Evolutionary conservation across 768 basidiomycete species (phyloP).

Genomic region (Filobasidium wieringae): DNA sequence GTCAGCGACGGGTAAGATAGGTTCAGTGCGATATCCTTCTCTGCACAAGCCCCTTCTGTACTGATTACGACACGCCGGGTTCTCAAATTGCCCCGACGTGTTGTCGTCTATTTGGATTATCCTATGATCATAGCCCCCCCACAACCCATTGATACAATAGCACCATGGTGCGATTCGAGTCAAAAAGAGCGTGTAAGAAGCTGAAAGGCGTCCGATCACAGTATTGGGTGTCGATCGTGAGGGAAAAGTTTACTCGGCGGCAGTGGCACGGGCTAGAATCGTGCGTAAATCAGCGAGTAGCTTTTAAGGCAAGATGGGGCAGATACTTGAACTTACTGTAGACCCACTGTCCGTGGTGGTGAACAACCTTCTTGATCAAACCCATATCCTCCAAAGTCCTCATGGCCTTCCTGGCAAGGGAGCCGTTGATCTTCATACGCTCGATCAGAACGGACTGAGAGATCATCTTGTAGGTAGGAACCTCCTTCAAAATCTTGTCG

Average conservation of each 20-base stretch:
- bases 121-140: too few relatives aligned
- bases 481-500: conserved; percentile 77
- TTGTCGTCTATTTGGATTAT: too few relatives aligned
- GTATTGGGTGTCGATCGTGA: too few relatives aligned
- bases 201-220: too few relatives aligned
- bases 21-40: too few relatives aligned
- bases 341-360: conserved; percentile 84
- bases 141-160: too few relatives aligned
- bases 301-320: not conserved
- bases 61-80: too few relatives aligned
- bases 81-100: too few relatives aligned
- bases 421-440: conserved; percentile 92
- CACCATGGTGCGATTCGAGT: too few relatives aligned
- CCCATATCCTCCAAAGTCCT: conserved; percentile 85
- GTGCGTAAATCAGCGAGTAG: not conserved
- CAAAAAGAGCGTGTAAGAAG: too few relatives aligned
- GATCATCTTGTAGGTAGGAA: conserved; percentile 98
- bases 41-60: too few relatives aligned
- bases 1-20: too few relatives aligned
- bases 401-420: conserved; percentile 82
- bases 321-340: conserved; percentile 61
- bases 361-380: conserved; percentile 88
- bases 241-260: conserved; percentile 12
- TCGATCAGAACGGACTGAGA: conserved; percentile 96
- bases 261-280: conserved; percentile 11